phyloP scores from a whole-genome alignment of 192 early-diverging fungal genomes.

The Entomortierella parvispora region DNA sequence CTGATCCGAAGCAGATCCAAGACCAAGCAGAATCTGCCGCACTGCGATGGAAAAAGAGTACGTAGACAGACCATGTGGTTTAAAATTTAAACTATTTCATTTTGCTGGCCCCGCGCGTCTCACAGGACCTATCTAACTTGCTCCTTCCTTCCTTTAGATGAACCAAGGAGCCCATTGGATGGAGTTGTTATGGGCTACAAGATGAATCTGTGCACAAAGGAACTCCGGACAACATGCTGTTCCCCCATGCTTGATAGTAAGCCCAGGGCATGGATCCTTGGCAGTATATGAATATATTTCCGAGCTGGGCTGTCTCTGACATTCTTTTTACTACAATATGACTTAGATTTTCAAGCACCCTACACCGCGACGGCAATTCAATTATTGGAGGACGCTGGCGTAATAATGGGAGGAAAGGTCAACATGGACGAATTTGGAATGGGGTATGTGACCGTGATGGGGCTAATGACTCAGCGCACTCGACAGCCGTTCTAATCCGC shows the following conservation, averaged over 20 bases:
- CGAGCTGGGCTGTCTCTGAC: not conserved
- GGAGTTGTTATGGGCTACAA: conserved; percentile 82
- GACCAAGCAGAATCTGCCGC: conserved; percentile 34
- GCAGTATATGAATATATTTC: not conserved
- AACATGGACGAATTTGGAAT: conserved; percentile 99
- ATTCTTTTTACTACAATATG: not conserved
- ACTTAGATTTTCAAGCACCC: conserved; percentile 75
- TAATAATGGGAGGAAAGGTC: conserved; percentile 77
- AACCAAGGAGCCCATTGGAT: conserved; percentile 60
- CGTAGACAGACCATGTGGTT: not conserved
- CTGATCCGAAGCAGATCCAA: conserved; percentile 24
- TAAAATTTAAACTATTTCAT: not conserved
- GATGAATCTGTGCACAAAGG: conserved; percentile 78
- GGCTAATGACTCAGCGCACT: no score
- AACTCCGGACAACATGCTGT: conserved; percentile 77
- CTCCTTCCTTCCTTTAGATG: conserved; percentile 2
- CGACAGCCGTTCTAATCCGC: no score
- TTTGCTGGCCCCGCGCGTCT: not conserved
- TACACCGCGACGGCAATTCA: conserved; percentile 79
- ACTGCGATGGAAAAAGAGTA: conserved; percentile 48
- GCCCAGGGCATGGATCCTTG: not conserved
- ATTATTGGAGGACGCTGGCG: conserved; percentile 69
- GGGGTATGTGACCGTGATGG: conserved; percentile 69
- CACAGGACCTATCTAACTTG: no score
- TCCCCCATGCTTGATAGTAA: conserved; percentile 75